Percentiles rank a stretch among this genome's conserved stretches.
These are phyloP conservation scores for Botrytis aclada DNA, from an alignment of 2,329 filamentous ascomycete species.

Conservation along the genomic window DNA sequence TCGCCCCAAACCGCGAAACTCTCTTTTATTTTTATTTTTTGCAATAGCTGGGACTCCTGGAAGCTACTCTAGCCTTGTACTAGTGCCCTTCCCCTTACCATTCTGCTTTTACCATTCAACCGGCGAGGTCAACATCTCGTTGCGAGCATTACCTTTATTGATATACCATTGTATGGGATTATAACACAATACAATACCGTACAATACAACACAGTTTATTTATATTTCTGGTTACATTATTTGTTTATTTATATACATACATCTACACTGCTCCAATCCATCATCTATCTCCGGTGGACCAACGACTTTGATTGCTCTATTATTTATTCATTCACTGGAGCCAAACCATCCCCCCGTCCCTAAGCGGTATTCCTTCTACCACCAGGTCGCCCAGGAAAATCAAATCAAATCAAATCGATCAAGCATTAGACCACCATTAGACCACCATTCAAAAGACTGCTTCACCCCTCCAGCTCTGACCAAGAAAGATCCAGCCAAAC, in stretches of 20 bases:
- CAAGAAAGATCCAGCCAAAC: neutral
- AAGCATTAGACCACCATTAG: neutral
- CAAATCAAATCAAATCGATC: neutral
- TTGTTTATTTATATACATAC: neutral
- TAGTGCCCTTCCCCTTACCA: neutral
- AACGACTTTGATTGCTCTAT: neutral
- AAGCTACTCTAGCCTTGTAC: constrained; percentile 2
- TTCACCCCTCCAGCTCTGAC: constrained; percentile 21
- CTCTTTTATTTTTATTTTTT: neutral
- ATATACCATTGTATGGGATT: neutral
- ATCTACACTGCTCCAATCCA: neutral
- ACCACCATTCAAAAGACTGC: neutral
- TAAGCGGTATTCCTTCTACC: neutral
- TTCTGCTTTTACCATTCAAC: neutral
- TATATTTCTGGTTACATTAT: neutral
- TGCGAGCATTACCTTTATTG: neutral
- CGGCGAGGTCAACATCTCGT: neutral
- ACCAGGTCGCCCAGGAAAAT: neutral
- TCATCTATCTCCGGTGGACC: neutral
- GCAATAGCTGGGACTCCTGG: neutral
- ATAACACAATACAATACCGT: neutral
- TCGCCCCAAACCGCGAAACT: neutral
- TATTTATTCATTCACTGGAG: neutral
- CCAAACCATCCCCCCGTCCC: neutral
- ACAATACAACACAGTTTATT: neutral